These are phyloP conservation scores for Colletotrichum caudatum DNA, from an alignment of 2,329 filamentous ascomycete species.

Conservation along the genomic window DNA sequence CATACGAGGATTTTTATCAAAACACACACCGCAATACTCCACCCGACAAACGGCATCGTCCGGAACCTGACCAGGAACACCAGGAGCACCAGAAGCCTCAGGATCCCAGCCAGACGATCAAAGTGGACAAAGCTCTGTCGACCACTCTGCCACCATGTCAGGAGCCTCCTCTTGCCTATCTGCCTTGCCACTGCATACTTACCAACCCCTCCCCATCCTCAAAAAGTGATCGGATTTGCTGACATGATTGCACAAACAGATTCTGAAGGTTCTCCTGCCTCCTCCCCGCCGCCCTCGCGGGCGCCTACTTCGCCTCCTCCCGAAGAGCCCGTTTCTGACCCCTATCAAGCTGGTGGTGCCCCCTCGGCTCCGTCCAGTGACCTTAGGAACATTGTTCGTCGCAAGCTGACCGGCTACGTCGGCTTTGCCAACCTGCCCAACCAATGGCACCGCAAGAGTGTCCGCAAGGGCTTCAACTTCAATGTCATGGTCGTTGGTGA, in stretches of 20 bases:
- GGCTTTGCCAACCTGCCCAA: conserved; percentile 99
- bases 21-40: conserved; percentile 28
- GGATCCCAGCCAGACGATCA: conserved; percentile 3
- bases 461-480: conserved; percentile 99
- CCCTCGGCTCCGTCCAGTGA: conserved; percentile 67
- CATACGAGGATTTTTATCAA: conserved; percentile 61
- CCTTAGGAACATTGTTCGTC: conserved; percentile 94
- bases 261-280: conserved; percentile 56
- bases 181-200: conserved; percentile 32
- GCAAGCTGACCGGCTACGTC: conserved; percentile 98
- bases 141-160: conserved; percentile 9
- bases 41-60: neutral
- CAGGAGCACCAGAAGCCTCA: conserved; percentile 24
- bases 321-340: conserved; percentile 54
- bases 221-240: conserved; percentile 47
- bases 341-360: conserved; percentile 46
- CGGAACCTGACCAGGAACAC: conserved; percentile 22
- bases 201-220: conserved; percentile 39
- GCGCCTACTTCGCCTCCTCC: conserved; percentile 56
- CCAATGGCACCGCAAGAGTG: conserved; percentile 99
- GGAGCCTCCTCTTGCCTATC: conserved; percentile 31
- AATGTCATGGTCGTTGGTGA: conserved; percentile 99
- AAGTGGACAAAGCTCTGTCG: neutral
- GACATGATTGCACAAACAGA: conserved; percentile 54
- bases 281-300: conserved; percentile 56